Evolutionary conservation across 2,329 filamentous ascomycete species (phyloP).

Genomic region (Penicillium sp.): DNA sequence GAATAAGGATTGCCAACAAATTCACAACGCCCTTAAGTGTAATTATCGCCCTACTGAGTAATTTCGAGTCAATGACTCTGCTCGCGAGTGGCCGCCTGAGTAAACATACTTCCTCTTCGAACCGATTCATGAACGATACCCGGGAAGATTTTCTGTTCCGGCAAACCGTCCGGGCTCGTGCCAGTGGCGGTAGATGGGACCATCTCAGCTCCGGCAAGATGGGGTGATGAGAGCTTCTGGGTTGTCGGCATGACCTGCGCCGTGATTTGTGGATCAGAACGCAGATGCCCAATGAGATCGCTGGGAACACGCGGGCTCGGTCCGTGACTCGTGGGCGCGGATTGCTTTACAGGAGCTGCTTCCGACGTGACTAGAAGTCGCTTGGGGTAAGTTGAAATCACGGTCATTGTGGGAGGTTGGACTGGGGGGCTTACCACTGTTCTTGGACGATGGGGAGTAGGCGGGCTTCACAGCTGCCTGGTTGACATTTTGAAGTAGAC

Average conservation of each 20-base stretch:
- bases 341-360: not conserved
- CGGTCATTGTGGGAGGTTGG: not conserved
- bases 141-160: constrained; percentile 46
- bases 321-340: not conserved
- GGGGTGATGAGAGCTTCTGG: not conserved
- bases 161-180: constrained; percentile 21
- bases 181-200: constrained; percentile 7
- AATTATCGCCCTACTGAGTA: not conserved
- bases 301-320: not conserved
- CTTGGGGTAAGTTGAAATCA: not conserved
- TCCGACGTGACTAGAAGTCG: not conserved
- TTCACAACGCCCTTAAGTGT: not conserved
- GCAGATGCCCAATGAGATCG: not conserved
- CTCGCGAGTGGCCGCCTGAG: constrained; percentile 1
- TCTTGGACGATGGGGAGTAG: constrained; percentile 1
- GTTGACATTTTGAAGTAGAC: constrained; percentile 17
- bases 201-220: not conserved
- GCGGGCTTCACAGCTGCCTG: constrained; percentile 15
- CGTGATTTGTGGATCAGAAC: not conserved
- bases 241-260: not conserved
- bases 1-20: not conserved
- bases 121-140: constrained; percentile 45
- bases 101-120: constrained; percentile 30
- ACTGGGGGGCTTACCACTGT: constrained; percentile 7
- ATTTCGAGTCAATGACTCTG: constrained; percentile 5